Evolutionary conservation across 208 protist species (phyloP).

Genomic region (Leishmania gerbilli): DNA sequence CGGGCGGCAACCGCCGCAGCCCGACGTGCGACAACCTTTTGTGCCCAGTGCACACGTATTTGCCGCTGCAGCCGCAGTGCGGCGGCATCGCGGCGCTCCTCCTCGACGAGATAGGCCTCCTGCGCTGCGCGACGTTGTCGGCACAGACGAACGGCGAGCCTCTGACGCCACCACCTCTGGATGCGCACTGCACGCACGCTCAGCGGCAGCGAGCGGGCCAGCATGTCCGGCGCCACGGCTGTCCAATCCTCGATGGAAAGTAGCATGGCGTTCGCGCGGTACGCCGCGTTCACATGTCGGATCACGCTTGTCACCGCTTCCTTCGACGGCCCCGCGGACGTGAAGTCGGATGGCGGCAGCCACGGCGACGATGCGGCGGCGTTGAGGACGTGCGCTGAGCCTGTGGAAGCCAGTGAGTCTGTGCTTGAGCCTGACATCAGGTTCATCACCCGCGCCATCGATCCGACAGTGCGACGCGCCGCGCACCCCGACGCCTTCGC

Average conservation of each 20-base stretch:
- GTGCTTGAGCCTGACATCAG: neutral
- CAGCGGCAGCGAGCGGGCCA: slow-evolving; percentile 36
- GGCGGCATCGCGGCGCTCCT: slow-evolving; percentile 30
- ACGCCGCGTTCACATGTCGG: slow-evolving; percentile 7
- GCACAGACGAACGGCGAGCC: slow-evolving; percentile 6
- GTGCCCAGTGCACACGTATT: slow-evolving; percentile 31
- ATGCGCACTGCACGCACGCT: slow-evolving; percentile 40
- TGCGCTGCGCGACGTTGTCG: neutral
- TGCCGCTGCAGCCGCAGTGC: slow-evolving; percentile 40
- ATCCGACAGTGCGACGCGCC: neutral
- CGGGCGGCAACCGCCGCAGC: slow-evolving; percentile 7
- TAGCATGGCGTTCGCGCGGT: slow-evolving; percentile 16
- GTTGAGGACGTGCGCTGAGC: neutral
- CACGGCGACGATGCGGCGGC: neutral
- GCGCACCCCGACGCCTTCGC: neutral
- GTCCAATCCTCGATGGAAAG: slow-evolving; percentile 14
- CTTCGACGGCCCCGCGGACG: neutral
- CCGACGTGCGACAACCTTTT: neutral
- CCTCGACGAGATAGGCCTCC: neutral
- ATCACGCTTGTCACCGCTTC: slow-evolving; percentile 4
- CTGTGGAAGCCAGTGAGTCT: too few relatives aligned
- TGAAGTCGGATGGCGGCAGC: neutral
- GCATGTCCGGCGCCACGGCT: slow-evolving; percentile 3
- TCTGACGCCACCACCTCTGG: slow-evolving; percentile 49
- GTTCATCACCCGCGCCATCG: neutral